Evolutionary conservation across 2,329 filamentous ascomycete genomes (phyloP).

Genomic region (Harringtonia aguacate): DNA sequence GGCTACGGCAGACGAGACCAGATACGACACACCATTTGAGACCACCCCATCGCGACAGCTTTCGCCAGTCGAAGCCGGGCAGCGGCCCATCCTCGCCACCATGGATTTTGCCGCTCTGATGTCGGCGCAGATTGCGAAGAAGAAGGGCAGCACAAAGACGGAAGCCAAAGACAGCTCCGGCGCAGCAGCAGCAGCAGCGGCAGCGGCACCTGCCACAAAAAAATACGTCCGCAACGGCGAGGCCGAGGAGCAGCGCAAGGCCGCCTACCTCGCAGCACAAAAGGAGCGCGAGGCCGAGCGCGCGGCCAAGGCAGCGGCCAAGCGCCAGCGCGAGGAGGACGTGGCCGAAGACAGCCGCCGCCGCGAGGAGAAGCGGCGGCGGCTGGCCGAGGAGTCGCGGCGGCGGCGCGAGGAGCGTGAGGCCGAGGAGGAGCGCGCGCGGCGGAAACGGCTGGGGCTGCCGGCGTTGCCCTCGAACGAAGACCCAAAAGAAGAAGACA

Average conservation of each 20-base stretch:
- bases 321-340: conserved; percentile 85
- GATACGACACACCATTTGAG: too few relatives aligned
- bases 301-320: conserved; percentile 57
- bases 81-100: not conserved
- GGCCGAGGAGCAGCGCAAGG: conserved; percentile 69
- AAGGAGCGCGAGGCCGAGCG: conserved; percentile 61
- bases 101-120: conserved; percentile 98
- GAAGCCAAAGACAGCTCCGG: conserved; percentile 12
- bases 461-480: conserved; percentile 54
- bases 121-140: conserved; percentile 83
- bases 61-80: not conserved
- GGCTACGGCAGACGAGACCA: too few relatives aligned
- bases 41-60: too few relatives aligned
- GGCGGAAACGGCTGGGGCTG: conserved; percentile 68
- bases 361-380: conserved; percentile 72
- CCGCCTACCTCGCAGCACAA: conserved; percentile 75
- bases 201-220: conserved; percentile 37
- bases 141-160: conserved; percentile 35
- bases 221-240: conserved; percentile 85
- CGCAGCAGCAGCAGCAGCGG: conserved; percentile 17
- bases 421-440: conserved; percentile 57
- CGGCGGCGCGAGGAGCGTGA: conserved; percentile 61
- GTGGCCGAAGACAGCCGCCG: conserved; percentile 56
- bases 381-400: conserved; percentile 71
- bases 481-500: conserved; percentile 22